Percentiles rank a stretch among this genome's conserved stretches.
These are phyloP conservation scores for Sporobolomyces phaffii DNA, from an alignment of 768 basidiomycete genomes.

Conservation along the genomic window DNA sequence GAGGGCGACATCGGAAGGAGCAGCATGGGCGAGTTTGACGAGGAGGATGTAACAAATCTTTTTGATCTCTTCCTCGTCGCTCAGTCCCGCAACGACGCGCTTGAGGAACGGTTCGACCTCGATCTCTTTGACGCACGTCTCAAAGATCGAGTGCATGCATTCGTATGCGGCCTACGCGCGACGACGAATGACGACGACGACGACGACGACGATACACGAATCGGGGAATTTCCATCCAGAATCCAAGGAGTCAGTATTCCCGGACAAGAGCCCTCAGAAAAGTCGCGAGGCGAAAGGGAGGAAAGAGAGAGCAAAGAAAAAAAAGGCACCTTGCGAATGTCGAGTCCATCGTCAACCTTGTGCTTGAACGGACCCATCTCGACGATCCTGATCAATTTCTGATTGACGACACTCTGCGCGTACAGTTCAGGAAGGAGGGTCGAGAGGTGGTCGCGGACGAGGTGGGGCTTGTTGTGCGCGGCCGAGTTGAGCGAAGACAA, in stretches of 20 bases:
- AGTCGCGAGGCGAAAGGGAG: no score
- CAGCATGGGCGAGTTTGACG: constrained; percentile 78
- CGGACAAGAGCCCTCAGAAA: no score
- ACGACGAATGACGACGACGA: not conserved
- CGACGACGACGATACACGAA: no score
- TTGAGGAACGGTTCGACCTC: constrained; percentile 79
- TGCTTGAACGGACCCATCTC: constrained; percentile 98
- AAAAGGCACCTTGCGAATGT: constrained; percentile 63
- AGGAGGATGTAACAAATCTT: constrained; percentile 93
- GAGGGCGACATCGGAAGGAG: constrained; percentile 73
- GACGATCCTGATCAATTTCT: constrained; percentile 72
- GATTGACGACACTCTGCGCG: constrained; percentile 58
- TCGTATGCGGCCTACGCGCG: constrained; percentile 71
- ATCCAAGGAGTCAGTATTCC: no score
- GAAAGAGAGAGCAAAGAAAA: no score
- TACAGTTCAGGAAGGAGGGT: constrained; percentile 75
- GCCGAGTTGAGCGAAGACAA: constrained; percentile 88
- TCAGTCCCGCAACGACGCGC: constrained; percentile 71
- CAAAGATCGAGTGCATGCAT: constrained; percentile 89
- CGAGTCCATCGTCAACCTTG: constrained; percentile 92
- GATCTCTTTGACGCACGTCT: constrained; percentile 80
- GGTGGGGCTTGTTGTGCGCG: constrained; percentile 85
- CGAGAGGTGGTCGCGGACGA: constrained; percentile 76
- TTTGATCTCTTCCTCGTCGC: constrained; percentile 93
- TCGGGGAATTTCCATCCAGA: no score